Evolutionary conservation across 768 basidiomycete genomes (phyloP).

Genomic region (Boletus coccyginus): DNA sequence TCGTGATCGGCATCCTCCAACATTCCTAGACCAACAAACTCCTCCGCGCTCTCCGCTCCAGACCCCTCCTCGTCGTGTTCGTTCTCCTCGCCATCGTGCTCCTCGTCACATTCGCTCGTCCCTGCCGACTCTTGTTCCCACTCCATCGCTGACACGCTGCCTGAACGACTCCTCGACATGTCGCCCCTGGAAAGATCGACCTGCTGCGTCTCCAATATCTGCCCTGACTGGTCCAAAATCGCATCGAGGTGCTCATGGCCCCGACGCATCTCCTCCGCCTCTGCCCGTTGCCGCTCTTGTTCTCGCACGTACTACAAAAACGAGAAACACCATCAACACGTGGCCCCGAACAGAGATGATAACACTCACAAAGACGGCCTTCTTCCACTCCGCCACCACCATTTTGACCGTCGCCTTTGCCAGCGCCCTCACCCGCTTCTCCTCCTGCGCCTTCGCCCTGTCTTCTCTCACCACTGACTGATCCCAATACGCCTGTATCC

Average conservation of each 20-base stretch:
- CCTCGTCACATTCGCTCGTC: conserved; percentile 22
- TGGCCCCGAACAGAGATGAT: not conserved
- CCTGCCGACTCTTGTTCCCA: conserved; percentile 18
- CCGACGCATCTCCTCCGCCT: conserved; percentile 74
- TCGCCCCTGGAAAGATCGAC: conserved; percentile 58
- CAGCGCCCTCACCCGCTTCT: conserved; percentile 59
- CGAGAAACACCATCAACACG: not conserved
- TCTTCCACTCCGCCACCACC: conserved; percentile 81
- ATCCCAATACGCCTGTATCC: conserved; percentile 77
- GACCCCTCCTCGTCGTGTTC: conserved; percentile 27
- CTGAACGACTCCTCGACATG: conserved; percentile 56
- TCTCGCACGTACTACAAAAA: conserved; percentile 66
- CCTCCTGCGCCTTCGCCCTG: conserved; percentile 55
- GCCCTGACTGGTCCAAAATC: conserved; percentile 85
- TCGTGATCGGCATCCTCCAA: conserved; percentile 12
- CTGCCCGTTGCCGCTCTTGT: conserved; percentile 56
- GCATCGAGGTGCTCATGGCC: conserved; percentile 88
- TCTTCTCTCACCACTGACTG: conserved; percentile 60
- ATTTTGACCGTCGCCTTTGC: conserved; percentile 71
- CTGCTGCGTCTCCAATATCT: conserved; percentile 82
- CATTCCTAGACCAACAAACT: conserved; percentile 35
- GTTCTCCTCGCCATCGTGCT: conserved; percentile 17
- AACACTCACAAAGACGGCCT: conserved; percentile 73
- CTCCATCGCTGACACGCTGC: conserved; percentile 39
- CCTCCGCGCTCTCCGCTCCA: conserved; percentile 32